phyloP scores from a whole-genome alignment of 2,329 filamentous ascomycete species.

The Hypocrella siamensis region DNA sequence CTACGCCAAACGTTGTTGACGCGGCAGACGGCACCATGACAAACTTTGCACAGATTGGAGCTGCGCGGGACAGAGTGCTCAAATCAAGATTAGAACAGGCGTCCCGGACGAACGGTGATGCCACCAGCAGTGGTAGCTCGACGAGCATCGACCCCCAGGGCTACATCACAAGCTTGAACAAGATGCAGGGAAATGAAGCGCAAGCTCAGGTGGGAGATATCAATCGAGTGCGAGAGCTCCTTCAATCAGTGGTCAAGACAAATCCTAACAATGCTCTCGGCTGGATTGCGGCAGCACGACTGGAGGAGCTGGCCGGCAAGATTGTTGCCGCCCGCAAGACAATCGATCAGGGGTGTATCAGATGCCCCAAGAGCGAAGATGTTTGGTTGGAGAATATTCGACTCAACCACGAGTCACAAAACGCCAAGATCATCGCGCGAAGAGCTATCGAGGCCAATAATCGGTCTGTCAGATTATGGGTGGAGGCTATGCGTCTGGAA shows the following conservation, averaged over 20 bases:
- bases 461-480: constrained; percentile 77
- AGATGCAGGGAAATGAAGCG: constrained; percentile 61
- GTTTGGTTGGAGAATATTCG: constrained; percentile 94
- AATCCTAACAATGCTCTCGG: constrained; percentile 90
- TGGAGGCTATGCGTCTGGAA: constrained; percentile 89
- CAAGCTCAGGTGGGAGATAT: constrained; percentile 87
- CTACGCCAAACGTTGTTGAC: constrained; percentile 20
- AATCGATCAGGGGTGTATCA: constrained; percentile 74
- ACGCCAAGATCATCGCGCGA: constrained; percentile 89
- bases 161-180: constrained; percentile 83
- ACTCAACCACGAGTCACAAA: constrained; percentile 68
- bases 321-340: constrained; percentile 77
- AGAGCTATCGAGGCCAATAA: constrained; percentile 87
- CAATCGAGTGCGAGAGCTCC: constrained; percentile 75
- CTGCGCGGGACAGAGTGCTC: constrained; percentile 87
- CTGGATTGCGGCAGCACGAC: constrained; percentile 84
- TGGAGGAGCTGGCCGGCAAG: constrained; percentile 88
- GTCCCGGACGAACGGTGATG: constrained; percentile 50
- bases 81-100: constrained; percentile 89
- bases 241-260: constrained; percentile 96
- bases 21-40: constrained; percentile 79
- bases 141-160: constrained; percentile 91
- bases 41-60: constrained; percentile 94
- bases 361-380: constrained; percentile 88
- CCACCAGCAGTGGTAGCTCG: constrained; percentile 58